A percentile compares a stretch with the other conserved stretches of the same genome.
phyloP scores from a whole-genome alignment of 306 rosid species.

The Acmispon strigosus region DNA sequence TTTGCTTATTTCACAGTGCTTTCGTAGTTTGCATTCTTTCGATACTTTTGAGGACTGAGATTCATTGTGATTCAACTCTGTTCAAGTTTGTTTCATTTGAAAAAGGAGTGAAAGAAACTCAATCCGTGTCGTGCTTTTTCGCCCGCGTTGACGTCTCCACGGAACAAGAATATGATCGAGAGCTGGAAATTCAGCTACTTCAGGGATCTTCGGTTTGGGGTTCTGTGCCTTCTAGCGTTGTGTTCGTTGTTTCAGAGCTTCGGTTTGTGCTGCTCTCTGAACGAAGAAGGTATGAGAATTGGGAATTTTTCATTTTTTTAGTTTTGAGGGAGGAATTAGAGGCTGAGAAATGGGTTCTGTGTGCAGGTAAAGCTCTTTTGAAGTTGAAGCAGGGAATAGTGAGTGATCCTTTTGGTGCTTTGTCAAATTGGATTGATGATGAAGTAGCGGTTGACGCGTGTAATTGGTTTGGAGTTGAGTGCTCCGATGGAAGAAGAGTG shows the following conservation, averaged over 20 bases:
- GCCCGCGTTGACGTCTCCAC: too few relatives aligned
- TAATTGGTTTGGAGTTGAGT: constrained; percentile 82
- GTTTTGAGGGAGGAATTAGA: background rate
- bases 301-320: background rate
- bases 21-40: background rate
- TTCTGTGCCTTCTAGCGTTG: constrained; percentile 28
- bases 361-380: constrained; percentile 76
- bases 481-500: constrained; percentile 65
- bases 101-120: background rate
- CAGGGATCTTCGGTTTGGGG: constrained; percentile 18
- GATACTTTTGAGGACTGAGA: constrained; percentile 6
- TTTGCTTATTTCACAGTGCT: background rate
- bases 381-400: constrained; percentile 56
- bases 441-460: constrained; percentile 49
- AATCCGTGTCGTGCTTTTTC: constrained; percentile 17
- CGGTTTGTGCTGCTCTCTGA: constrained; percentile 54
- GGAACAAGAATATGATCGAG: background rate
- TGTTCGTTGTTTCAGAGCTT: constrained; percentile 44
- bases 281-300: constrained; percentile 58
- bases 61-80: background rate
- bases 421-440: constrained; percentile 67
- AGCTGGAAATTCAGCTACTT: constrained; percentile 35
- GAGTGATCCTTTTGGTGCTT: constrained; percentile 74
- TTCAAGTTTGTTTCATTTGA: constrained; percentile 6
- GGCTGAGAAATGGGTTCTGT: constrained; percentile 12